Conservation (phyloP, 2,329 filamentous ascomycete species). For the Colletotrichum abscissum region DNA sequence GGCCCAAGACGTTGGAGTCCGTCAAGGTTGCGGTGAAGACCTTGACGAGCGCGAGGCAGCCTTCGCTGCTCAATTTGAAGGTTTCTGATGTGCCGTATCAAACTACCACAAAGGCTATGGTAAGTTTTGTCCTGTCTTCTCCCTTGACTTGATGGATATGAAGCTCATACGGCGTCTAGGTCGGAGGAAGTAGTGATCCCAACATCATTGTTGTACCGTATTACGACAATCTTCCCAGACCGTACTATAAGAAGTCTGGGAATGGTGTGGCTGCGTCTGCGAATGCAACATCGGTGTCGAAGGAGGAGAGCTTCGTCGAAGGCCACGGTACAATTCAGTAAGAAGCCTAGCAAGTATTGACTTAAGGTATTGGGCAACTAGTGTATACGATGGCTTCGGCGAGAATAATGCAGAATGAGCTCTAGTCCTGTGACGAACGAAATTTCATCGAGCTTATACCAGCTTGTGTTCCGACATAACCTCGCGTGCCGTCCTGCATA, state of each 20-base stretch:
- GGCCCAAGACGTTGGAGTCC: neutral
- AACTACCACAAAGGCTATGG: conserved; percentile 12
- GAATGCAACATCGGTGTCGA: neutral
- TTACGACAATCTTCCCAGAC: conserved; percentile 13
- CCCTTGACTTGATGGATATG: too few relatives aligned
- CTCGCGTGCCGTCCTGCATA: neutral
- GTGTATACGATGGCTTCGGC: neutral
- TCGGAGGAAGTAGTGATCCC: conserved; percentile 9
- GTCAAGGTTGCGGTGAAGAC: neutral
- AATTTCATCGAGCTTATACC: neutral
- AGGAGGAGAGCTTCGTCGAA: neutral
- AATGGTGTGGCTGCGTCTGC: neutral
- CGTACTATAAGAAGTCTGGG: neutral
- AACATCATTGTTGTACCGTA: conserved; percentile 16
- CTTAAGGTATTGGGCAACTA: neutral
- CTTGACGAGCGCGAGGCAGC: neutral
- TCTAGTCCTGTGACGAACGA: neutral
- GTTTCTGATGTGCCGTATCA: conserved; percentile 23
- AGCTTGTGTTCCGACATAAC: neutral
- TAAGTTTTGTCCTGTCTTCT: neutral
- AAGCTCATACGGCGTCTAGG: neutral
- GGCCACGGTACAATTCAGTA: neutral
- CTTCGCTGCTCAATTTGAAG: conserved; percentile 10
- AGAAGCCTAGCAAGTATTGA: neutral
- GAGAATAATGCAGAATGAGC: neutral